These are phyloP conservation scores for Ceratobasidium sp. DNA, from an alignment of 1,284 basidiomycete species.

Conservation along the genomic window DNA sequence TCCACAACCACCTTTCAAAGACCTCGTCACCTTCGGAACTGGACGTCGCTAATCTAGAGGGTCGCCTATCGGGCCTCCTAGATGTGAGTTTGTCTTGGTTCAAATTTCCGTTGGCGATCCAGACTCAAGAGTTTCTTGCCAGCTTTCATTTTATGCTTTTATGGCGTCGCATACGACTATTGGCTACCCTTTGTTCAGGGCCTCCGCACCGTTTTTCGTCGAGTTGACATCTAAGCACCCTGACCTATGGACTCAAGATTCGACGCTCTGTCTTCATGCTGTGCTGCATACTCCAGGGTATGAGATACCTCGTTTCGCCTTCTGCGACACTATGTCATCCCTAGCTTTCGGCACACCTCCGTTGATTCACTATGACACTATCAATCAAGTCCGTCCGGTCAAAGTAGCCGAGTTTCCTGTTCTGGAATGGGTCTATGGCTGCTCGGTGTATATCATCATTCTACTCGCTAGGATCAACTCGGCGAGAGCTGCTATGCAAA, in stretches of 20 bases:
- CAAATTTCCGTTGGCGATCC: background rate
- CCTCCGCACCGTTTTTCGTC: background rate
- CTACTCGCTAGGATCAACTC: slow-evolving; percentile 15
- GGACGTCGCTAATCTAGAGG: background rate
- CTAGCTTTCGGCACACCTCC: slow-evolving; percentile 16
- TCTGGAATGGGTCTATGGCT: slow-evolving; percentile 29
- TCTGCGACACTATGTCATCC: slow-evolving; percentile 8
- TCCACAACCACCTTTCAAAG: background rate
- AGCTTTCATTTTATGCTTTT: slow-evolving; percentile 16
- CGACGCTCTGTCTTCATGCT: background rate
- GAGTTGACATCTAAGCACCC: background rate
- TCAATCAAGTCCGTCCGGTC: background rate
- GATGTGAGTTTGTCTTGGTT: slow-evolving; percentile 11
- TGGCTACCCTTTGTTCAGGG: slow-evolving; percentile 15
- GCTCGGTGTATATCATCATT: slow-evolving; percentile 9
- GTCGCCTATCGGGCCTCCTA: background rate
- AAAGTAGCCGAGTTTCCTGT: background rate
- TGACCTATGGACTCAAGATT: background rate
- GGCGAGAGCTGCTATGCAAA: background rate
- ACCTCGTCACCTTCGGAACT: background rate
- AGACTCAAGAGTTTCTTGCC: background rate
- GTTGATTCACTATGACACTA: slow-evolving; percentile 21
- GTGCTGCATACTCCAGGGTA: background rate
- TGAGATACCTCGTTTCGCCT: background rate
- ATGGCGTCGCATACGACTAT: background rate